Evolutionary conservation across 1,139 yeast genomes (phyloP).

Genomic region (Saccharomyces hybrid): DNA sequence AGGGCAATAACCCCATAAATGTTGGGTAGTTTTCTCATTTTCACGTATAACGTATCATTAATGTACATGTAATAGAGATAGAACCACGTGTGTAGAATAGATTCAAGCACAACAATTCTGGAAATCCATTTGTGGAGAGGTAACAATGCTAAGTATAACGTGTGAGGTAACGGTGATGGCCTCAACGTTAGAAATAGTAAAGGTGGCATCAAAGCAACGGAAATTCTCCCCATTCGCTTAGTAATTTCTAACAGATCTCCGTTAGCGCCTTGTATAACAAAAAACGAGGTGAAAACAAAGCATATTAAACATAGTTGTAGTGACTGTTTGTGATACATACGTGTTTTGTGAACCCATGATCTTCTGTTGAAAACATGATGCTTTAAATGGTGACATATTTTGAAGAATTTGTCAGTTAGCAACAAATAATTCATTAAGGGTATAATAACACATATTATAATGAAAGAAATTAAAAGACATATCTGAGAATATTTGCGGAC

Average conservation of each 20-base stretch:
- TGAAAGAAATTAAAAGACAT: conserved; percentile 8
- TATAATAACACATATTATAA: conserved; percentile 18
- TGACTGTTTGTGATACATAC: conserved; percentile 23
- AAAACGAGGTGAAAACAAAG: not conserved
- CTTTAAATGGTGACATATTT: conserved; percentile 18
- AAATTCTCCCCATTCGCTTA: conserved; percentile 42
- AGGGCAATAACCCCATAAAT: conserved; percentile 56
- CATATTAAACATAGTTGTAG: conserved; percentile 21
- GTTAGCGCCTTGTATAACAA: not conserved
- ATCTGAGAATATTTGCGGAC: conserved; percentile 6
- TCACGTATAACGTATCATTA: conserved; percentile 39
- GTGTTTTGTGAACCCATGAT: conserved; percentile 19
- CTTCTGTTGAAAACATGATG: conserved; percentile 18
- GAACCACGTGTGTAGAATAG: conserved; percentile 44
- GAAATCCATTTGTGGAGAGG: conserved; percentile 77
- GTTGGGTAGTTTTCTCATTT: conserved; percentile 43
- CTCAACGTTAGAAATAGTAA: conserved; percentile 53
- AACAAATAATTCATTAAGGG: conserved; percentile 23
- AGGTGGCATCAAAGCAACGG: conserved; percentile 61
- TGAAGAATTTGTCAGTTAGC: conserved; percentile 18
- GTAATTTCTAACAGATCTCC: conserved; percentile 26
- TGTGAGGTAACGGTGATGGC: conserved; percentile 51
- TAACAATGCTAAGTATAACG: conserved; percentile 50
- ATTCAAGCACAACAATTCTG: conserved; percentile 48
- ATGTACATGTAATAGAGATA: conserved; percentile 41